Base-by-base conservation (phyloP, 768 basidiomycete species). In the Auriculariales sp. region DNA sequence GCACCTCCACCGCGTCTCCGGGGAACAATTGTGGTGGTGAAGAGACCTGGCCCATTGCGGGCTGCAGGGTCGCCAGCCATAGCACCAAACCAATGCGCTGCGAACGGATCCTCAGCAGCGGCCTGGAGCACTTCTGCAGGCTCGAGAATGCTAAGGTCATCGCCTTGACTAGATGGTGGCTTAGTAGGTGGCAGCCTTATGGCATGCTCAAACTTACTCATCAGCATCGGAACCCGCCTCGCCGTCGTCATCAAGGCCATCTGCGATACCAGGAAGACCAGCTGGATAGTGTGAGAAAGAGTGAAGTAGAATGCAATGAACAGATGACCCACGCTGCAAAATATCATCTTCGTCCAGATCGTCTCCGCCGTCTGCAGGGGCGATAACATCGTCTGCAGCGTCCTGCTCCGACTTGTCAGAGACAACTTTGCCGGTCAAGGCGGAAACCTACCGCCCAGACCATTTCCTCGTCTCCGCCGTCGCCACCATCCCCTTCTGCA, bases 221-320 rank as follows among this genome's bases (percentile, higher is more conserved):
- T 81, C 77, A 47, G 79, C 81, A 54, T 81, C 79, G 10, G 81
- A 83, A 36, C 66, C 68, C 61, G 74, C 65, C 52, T 80, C 82
- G 3, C 71, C 77, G 50, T 76, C 75, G 45, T 72, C 75, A 28
- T 75, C 79, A 54, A 77, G 77, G 35, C 75, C 78, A 49, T 75
- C 73, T 45, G 78, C 78, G 34, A 79, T 44, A 25, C 2, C 28
- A 19, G 46, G 28, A 30, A 12, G 27, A 24, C 6, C 12, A 47
- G 12, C 12, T 15, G 46, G 10, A 9, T 4, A 47, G 27, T 10
- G 25, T 29, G 4, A 1, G 24, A 5, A 24, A 4, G 11, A 19
- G 29, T 11, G 28, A 17, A n/a, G 4, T n/a, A n/a, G n/a, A n/a
- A n/a, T n/a, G n/a, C n/a, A n/a, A 36, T 36, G 30, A 31, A 34